Base-by-base conservation (phyloP, 768 basidiomycete species). In the Amanita phalloides region DNA sequence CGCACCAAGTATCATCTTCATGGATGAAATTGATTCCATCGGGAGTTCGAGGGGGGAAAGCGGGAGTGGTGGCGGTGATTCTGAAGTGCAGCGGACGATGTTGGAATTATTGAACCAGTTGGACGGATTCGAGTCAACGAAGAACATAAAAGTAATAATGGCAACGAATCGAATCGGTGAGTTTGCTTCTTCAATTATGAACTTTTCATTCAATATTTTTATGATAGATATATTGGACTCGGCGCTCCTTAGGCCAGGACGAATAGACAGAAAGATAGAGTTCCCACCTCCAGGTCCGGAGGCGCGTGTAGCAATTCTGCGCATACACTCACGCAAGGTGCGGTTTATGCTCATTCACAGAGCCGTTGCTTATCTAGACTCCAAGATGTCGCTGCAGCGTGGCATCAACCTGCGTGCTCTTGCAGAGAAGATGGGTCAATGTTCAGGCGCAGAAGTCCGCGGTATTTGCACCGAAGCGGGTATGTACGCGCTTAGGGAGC, bases 341-440 rank as follows among this genome's bases (percentile, higher is more conserved):
- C 9, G 25, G 39, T 13, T 66, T 28, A 49, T 42, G 20, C 33
- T 10, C 9, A 8, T 33, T 20, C 36, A 41, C 20, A 56, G 21
- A 44, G 4, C 43, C 10, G 37, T 0, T 37, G 13, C 13, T 33
- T 53, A 45, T 10, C 13, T 17, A 2, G 8, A 92, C 14, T n/a
- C 1, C 13, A 56, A 92, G 89, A 99, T 98, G 95, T 97, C 92
- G 1, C 73, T 98, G 28, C 95, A 98, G 70, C 80, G 95, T 53
- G 94, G 94, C 1, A 99, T 99, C 68, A 93, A 99, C 70, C 77
- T 97, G n/a, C 86, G 84, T 86, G 2, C 51, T 8, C 74, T 99
- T 2, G 95, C 95, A 0, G 95, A 98, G 66, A 98, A 99, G 77
- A 99, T 98, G 95, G 95, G 95, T 0, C 91, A 96, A 62, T 97